These are phyloP conservation scores for Delonix regia DNA, from an alignment of 306 rosid species.

Conservation along the genomic window DNA sequence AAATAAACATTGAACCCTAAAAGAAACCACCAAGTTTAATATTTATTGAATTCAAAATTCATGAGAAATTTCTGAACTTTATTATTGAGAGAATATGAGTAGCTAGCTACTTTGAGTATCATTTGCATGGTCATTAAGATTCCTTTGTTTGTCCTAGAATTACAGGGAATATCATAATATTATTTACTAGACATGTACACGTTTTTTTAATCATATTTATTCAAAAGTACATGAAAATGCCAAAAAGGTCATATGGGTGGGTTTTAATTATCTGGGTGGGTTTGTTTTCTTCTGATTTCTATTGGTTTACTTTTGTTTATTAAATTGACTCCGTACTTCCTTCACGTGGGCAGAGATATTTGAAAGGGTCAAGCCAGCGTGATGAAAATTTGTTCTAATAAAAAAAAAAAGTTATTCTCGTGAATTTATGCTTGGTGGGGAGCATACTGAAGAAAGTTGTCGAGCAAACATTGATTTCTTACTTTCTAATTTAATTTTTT, in stretches of 20 bases:
- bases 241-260: conserved; percentile 11
- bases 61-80: not conserved
- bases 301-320: conserved; percentile 16
- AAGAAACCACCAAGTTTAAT: not conserved
- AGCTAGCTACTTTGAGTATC: not conserved
- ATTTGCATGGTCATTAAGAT: not conserved
- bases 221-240: not conserved
- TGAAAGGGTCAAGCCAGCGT: conserved; percentile 21
- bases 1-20: no score
- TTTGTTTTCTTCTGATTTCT: conserved; percentile 26
- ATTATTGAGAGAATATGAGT: not conserved
- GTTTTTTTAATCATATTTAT: not conserved
- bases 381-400: conserved; percentile 1
- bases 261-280: not conserved
- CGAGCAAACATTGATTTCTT: no score
- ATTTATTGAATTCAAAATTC: not conserved
- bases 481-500: no score
- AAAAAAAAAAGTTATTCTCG: not conserved
- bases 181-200: not conserved
- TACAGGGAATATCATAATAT: conserved; percentile 3
- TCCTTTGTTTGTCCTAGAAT: conserved; percentile 15
- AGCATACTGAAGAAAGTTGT: no score
- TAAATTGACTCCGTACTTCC: conserved; percentile 30
- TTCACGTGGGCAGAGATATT: conserved; percentile 47
- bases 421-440: not conserved